These are phyloP conservation scores for Fusarium sp. DNA, from an alignment of 2,329 filamentous ascomycete species.

Conservation along the genomic window DNA sequence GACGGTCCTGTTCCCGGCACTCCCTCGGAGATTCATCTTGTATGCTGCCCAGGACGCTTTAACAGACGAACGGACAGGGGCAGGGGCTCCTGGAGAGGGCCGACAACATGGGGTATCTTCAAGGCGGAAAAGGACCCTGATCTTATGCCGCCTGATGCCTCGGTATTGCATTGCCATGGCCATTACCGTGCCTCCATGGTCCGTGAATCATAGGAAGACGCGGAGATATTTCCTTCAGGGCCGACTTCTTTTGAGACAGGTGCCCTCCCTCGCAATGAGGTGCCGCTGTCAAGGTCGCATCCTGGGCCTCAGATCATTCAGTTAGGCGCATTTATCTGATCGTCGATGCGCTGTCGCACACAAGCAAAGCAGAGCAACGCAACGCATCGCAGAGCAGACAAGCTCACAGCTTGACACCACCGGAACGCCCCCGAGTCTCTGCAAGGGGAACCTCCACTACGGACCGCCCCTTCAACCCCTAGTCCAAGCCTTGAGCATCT, in stretches of 20 bases:
- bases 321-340: constrained; percentile 35
- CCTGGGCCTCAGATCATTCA: constrained; percentile 41
- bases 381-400: background rate
- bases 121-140: constrained; percentile 33
- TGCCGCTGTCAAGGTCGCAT: constrained; percentile 37
- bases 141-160: constrained; percentile 13
- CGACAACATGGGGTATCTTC: constrained; percentile 26
- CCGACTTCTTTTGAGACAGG: background rate
- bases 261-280: constrained; percentile 10
- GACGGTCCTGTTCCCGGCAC: constrained; percentile 29
- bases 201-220: background rate
- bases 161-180: constrained; percentile 2
- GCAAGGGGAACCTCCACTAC: constrained; percentile 44
- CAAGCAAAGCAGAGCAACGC: background rate
- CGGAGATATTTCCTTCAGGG: background rate
- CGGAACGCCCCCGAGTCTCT: constrained; percentile 38
- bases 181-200: background rate
- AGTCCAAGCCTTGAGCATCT: constrained; percentile 23
- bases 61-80: constrained; percentile 23
- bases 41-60: constrained; percentile 14
- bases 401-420: constrained; percentile 27
- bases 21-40: constrained; percentile 37
- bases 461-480: constrained; percentile 41
- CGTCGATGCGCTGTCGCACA: constrained; percentile 14
- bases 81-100: constrained; percentile 17